Percentiles rank a stretch among this genome's conserved stretches.
Evolutionary conservation across 495 filamentous ascomycete species (phyloP).

Genomic region (Xylaria longipes): DNA sequence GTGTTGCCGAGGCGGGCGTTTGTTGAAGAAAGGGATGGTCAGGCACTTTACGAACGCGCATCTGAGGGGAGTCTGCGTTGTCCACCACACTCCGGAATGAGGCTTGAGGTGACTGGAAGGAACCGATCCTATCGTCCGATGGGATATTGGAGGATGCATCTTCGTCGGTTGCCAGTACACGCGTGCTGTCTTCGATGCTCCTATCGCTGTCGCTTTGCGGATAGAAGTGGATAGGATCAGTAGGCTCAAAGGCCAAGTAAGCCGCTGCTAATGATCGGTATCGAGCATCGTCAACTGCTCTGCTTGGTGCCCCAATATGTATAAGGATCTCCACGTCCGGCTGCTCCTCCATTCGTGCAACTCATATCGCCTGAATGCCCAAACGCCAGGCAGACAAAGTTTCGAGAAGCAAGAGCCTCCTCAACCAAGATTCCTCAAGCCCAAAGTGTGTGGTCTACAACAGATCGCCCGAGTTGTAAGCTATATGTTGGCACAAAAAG

Average conservation of each 20-base stretch:
- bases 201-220: conserved; percentile 14
- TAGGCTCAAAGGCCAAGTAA: conserved; percentile 64
- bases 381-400: neutral
- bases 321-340: conserved; percentile 67
- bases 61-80: conserved; percentile 50
- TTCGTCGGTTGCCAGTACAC: neutral
- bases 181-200: neutral
- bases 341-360: conserved; percentile 40
- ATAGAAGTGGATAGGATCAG: conserved; percentile 20
- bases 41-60: conserved; percentile 29
- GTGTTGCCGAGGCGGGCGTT: conserved; percentile 24
- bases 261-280: conserved; percentile 68
- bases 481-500: neutral
- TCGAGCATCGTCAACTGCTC: conserved; percentile 62
- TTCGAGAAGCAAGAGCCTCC: neutral
- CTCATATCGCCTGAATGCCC: conserved; percentile 12
- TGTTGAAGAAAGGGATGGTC: conserved; percentile 17
- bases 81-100: conserved; percentile 55
- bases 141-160: conserved; percentile 9
- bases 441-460: neutral
- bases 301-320: conserved; percentile 70
- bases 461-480: neutral
- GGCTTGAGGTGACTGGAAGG: conserved; percentile 37
- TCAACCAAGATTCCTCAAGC: neutral
- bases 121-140: conserved; percentile 22